Evolutionary conservation across 75 land plant genomes (phyloP).

Genomic region (Sequoia sempervirens): DNA sequence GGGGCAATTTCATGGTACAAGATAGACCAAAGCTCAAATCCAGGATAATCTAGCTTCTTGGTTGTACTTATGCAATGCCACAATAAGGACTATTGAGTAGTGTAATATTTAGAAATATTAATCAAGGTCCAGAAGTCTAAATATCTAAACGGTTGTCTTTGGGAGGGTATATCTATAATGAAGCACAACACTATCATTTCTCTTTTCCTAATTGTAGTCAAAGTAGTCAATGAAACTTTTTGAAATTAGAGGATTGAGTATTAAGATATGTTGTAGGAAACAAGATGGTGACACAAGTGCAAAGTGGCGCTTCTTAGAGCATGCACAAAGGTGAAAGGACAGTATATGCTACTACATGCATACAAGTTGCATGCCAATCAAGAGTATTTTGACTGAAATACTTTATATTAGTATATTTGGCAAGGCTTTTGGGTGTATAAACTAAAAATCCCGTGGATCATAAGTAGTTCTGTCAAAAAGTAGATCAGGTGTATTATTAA

Average conservation of each 20-base stretch:
- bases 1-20: no score
- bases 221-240: neutral
- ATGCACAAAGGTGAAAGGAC: neutral
- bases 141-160: neutral
- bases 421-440: neutral
- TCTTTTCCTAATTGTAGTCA: neutral
- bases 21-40: no score
- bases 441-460: neutral
- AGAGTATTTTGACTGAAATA: neutral
- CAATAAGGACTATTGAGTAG: neutral
- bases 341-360: neutral
- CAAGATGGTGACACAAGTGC: neutral
- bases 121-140: neutral
- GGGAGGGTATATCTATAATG: neutral
- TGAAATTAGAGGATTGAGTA: neutral
- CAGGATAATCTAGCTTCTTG: no score
- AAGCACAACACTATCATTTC: neutral
- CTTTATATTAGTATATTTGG: neutral
- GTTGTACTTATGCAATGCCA: neutral
- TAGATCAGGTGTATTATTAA: neutral
- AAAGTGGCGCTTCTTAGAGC: neutral
- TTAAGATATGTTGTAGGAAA: neutral
- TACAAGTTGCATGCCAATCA: neutral
- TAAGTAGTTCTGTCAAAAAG: neutral
- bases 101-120: neutral